Percentiles rank a stretch among this genome's conserved stretches.
Evolutionary conservation across 225 moss, liverwort and hornwort genomes (phyloP).

Genomic region (Takakia lepidozioides): DNA sequence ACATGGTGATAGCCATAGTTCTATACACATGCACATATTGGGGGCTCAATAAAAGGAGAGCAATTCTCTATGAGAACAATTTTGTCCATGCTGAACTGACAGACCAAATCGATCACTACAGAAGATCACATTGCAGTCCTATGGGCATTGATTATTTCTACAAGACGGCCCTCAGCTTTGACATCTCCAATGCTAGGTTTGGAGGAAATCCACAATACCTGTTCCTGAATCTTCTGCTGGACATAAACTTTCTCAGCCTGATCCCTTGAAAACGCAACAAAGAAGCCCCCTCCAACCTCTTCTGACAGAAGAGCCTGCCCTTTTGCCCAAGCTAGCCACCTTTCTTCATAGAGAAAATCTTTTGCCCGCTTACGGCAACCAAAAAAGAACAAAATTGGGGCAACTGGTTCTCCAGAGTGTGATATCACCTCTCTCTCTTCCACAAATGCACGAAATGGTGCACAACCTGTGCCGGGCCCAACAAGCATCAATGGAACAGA

Average conservation of each 20-base stretch:
- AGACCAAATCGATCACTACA: too few species aligned
- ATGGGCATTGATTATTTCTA: too few species aligned
- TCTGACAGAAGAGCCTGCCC: slow-evolving; percentile 45
- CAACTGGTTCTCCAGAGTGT: slow-evolving; percentile 28
- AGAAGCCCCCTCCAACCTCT: slow-evolving; percentile 58
- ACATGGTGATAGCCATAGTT: too few species aligned
- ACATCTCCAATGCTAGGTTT: too few species aligned
- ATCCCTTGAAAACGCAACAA: slow-evolving; percentile 91
- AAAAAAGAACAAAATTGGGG: slow-evolving; percentile 81
- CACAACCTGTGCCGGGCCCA: slow-evolving; percentile 97
- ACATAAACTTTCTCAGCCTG: slow-evolving; percentile 85
- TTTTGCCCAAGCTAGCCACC: slow-evolving; percentile 62
- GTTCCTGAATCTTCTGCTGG: slow-evolving; percentile 80
- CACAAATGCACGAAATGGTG: slow-evolving; percentile 85
- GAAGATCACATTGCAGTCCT: too few species aligned
- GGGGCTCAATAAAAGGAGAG: too few species aligned
- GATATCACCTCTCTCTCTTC: slow-evolving; percentile 56
- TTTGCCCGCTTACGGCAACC: slow-evolving; percentile 73
- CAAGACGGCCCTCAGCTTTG: too few species aligned
- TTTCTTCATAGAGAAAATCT: slow-evolving; percentile 75
- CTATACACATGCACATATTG: too few species aligned
- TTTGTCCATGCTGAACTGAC: too few species aligned
- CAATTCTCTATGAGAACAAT: too few species aligned
- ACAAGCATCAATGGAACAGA: slow-evolving; percentile 78
- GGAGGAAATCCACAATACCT: too few species aligned